These are phyloP conservation scores for Trebouxia sp. DNA, from an alignment of 139 green algal species.

Conservation along the genomic window DNA sequence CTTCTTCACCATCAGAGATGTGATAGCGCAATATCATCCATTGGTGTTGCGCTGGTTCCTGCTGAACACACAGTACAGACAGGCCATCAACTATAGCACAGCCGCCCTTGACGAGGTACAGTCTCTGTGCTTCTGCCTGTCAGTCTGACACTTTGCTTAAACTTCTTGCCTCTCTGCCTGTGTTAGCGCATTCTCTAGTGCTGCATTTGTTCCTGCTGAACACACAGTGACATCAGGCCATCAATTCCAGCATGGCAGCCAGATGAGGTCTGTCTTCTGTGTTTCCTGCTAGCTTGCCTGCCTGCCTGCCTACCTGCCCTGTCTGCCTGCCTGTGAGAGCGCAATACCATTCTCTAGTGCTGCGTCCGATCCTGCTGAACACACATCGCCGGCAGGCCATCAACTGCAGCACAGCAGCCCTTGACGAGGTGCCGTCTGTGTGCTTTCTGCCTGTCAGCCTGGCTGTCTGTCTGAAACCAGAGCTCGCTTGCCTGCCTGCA, in stretches of 20 bases:
- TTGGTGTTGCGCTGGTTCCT: conserved; percentile 94
- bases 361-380: conserved; percentile 91
- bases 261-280: conserved; percentile 44
- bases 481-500: too few species aligned
- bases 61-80: conserved; percentile 89
- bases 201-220: too few species aligned
- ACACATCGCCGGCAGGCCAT: conserved; percentile 92
- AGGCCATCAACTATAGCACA: conserved; percentile 90
- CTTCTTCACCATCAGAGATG: conserved; percentile 97
- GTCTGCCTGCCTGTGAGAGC: conserved; percentile 87
- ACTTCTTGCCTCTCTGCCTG: too few species aligned
- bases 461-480: too few species aligned
- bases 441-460: too few species aligned
- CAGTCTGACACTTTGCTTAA: too few species aligned
- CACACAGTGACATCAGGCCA: too few species aligned
- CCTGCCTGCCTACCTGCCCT: conserved; percentile 97
- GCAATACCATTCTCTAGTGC: conserved; percentile 79
- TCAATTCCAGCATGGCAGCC: too few species aligned
- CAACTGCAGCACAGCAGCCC: conserved; percentile 83
- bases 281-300: conserved; percentile 96
- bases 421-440: conserved; percentile 73
- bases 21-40: conserved; percentile 79
- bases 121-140: too few species aligned
- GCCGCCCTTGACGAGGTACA: conserved; percentile 76
- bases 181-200: too few species aligned